phyloP scores from a whole-genome alignment of 495 filamentous ascomycete species.

The Podospora appendiculata region DNA sequence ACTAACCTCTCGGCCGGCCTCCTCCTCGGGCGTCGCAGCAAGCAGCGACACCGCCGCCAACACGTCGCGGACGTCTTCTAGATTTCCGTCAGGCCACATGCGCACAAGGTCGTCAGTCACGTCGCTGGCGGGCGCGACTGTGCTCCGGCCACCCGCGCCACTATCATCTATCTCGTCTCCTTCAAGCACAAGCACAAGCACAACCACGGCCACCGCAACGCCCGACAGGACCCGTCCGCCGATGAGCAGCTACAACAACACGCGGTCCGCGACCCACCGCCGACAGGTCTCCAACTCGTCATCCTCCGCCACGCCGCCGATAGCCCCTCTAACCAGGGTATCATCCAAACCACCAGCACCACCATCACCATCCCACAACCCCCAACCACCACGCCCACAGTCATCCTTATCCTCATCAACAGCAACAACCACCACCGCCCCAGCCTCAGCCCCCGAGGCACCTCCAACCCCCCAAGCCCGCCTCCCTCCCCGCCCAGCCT shows the following conservation, averaged over 20 bases:
- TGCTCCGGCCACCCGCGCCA: constrained; percentile 33
- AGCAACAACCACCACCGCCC: neutral
- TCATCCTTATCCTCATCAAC: neutral
- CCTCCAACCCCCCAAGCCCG: constrained; percentile 5
- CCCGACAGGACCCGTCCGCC: constrained; percentile 11
- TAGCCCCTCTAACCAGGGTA: neutral
- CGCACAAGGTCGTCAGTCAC: constrained; percentile 37
- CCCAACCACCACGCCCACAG: neutral
- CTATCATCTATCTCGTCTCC: constrained; percentile 11
- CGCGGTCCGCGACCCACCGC: neutral
- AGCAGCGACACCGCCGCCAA: neutral
- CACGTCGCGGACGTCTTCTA: too few species aligned
- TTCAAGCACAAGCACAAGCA: constrained; percentile 15
- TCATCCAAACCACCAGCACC: constrained; percentile 1
- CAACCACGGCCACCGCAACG: constrained; percentile 15
- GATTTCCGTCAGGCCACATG: constrained; percentile 8
- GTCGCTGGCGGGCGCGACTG: constrained; percentile 31
- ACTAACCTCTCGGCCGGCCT: constrained; percentile 6
- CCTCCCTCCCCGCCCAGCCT: constrained; percentile 41
- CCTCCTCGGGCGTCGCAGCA: constrained; percentile 12
- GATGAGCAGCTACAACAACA: neutral
- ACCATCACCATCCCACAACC: neutral
- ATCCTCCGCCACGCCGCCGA: too few species aligned
- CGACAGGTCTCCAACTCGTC: constrained; percentile 1
- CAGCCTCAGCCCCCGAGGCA: constrained; percentile 6